These are phyloP conservation scores for Colletotrichum sp. DNA, from an alignment of 2,329 filamentous ascomycete genomes.

Conservation along the genomic window DNA sequence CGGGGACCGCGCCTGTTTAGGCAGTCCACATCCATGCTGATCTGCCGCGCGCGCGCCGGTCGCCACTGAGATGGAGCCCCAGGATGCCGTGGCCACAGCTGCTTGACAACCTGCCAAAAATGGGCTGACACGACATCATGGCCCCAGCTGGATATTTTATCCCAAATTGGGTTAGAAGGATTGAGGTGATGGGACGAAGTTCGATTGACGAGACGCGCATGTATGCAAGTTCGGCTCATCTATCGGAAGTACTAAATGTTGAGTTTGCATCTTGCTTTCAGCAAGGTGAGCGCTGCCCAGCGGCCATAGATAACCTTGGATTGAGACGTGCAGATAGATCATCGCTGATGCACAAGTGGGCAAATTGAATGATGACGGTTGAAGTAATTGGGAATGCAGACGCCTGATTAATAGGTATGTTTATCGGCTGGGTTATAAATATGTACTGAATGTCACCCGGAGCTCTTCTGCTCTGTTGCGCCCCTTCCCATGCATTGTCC, in stretches of 20 bases:
- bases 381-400: background rate
- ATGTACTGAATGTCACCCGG: background rate
- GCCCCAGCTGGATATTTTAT: background rate
- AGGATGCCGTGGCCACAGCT: background rate
- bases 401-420: background rate
- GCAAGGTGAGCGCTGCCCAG: fast-evolving
- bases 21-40: slow-evolving; percentile 1
- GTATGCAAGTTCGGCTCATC: background rate
- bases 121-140: slow-evolving; percentile 8
- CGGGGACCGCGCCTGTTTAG: slow-evolving; percentile 12
- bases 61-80: background rate
- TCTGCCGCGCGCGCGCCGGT: slow-evolving; percentile 8
- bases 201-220: background rate
- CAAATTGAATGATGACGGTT: background rate
- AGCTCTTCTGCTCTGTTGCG: background rate
- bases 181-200: background rate
- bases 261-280: background rate
- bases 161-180: background rate
- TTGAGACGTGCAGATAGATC: background rate
- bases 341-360: fast-evolving
- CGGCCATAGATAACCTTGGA: background rate
- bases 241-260: background rate
- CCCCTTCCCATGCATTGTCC: background rate
- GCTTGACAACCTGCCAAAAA: slow-evolving; percentile 6
- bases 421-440: background rate